Conservation (phyloP, 225 moss, liverwort and hornwort species). For the Pseudisothecium myosuroides region DNA sequence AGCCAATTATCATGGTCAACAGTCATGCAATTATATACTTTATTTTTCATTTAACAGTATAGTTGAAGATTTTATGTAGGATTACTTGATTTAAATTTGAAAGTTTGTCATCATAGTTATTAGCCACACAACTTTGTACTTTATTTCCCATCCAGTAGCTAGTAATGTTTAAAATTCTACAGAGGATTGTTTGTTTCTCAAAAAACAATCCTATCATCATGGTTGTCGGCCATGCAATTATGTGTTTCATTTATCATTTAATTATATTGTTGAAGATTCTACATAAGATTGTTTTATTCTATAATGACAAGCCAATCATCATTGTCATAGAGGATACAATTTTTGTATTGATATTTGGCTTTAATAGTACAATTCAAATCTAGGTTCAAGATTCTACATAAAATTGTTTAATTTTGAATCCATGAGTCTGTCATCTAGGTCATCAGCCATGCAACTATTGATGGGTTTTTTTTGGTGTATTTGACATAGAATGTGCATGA, state of each 20-base stretch:
- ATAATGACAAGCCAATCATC: neutral
- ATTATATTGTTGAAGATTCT: neutral
- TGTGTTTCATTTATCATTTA: neutral
- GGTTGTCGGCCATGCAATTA: neutral
- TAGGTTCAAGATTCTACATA: neutral
- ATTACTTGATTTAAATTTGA: too few relatives aligned
- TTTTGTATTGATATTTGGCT: neutral
- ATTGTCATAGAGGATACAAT: neutral
- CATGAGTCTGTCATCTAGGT: fast-evolving
- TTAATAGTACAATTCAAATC: neutral
- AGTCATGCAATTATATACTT: neutral
- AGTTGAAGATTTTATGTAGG: too few relatives aligned
- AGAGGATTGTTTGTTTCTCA: neutral
- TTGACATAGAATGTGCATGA: too few relatives aligned
- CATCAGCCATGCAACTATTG: neutral
- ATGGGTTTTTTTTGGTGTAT: neutral
- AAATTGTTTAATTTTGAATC: neutral
- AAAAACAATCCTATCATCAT: neutral
- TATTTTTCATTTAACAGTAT: too few relatives aligned
- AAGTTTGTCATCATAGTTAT: too few relatives aligned
- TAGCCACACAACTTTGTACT: too few relatives aligned
- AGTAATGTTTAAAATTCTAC: too few relatives aligned
- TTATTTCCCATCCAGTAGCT: too few relatives aligned
- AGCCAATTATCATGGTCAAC: neutral
- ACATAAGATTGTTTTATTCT: neutral